Conservation (phyloP, 1,284 basidiomycete species). For the Trametes hirsuta region DNA sequence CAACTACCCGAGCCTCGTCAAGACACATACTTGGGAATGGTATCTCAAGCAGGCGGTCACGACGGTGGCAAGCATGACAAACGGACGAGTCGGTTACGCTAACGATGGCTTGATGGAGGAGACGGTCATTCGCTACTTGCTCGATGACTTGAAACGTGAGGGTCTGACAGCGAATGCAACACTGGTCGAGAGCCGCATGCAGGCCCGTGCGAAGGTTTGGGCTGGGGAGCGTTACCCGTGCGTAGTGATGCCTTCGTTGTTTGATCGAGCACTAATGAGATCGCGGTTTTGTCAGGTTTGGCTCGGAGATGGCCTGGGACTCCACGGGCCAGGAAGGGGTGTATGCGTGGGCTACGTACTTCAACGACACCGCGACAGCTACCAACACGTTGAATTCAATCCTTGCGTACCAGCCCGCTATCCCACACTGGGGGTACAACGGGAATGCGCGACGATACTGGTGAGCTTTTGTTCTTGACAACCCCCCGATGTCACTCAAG, state of each 20-base stretch:
- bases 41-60: conserved; percentile 58
- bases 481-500: not conserved
- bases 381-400: conserved; percentile 60
- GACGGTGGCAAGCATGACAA: conserved; percentile 53
- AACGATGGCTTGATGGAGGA: conserved; percentile 61
- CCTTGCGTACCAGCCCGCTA: conserved; percentile 57
- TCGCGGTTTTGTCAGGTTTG: conserved; percentile 44
- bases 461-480: conserved; percentile 28
- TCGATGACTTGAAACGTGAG: conserved; percentile 58
- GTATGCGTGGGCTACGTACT: conserved; percentile 57
- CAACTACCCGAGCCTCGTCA: conserved; percentile 55
- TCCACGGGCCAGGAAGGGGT: conserved; percentile 64
- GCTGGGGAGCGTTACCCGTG: conserved; percentile 55
- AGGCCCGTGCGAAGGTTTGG: conserved; percentile 48
- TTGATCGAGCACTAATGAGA: not conserved
- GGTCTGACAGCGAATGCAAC: conserved; percentile 53
- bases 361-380: conserved; percentile 56
- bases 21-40: conserved; percentile 55
- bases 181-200: conserved; percentile 52
- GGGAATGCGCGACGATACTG: conserved; percentile 63
- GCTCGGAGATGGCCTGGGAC: conserved; percentile 67
- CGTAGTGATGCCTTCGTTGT: conserved; percentile 23
- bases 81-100: conserved; percentile 48
- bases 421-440: conserved; percentile 66
- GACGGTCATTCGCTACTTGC: conserved; percentile 51